Percentiles rank a stretch among this genome's conserved stretches.
These are phyloP conservation scores for Lachancea sp. DNA, from an alignment of 805 yeast species.

Conservation along the genomic window DNA sequence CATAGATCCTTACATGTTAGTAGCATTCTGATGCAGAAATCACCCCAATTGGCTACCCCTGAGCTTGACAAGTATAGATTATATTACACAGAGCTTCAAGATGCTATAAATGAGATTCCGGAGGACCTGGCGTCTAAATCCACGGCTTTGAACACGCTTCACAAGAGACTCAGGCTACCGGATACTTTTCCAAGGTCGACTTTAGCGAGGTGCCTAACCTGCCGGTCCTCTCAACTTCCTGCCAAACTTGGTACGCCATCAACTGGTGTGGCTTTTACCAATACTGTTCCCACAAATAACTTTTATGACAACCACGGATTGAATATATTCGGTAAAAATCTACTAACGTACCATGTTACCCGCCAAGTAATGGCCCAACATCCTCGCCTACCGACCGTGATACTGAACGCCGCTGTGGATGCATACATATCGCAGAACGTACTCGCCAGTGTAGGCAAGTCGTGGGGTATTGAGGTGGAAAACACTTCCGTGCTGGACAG, in stretches of 20 bases:
- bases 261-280: conserved; percentile 19
- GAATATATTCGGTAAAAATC: conserved; percentile 72
- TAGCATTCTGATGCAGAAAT: conserved; percentile 1
- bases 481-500: conserved; percentile 55
- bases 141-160: conserved; percentile 73
- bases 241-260: conserved; percentile 13
- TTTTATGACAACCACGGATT: conserved; percentile 72
- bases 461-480: conserved; percentile 90
- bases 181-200: conserved; percentile 51
- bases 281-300: conserved; percentile 35
- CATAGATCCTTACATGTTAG: conserved; percentile 2
- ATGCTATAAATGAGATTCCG: conserved; percentile 23
- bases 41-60: conserved; percentile 5
- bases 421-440: conserved; percentile 65
- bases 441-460: conserved; percentile 57
- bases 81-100: conserved; percentile 21
- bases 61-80: conserved; percentile 22
- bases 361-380: conserved; percentile 68
- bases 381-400: conserved; percentile 84
- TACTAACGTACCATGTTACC: conserved; percentile 67
- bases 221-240: conserved; percentile 37
- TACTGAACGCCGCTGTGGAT: conserved; percentile 69
- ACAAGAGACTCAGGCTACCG: conserved; percentile 66
- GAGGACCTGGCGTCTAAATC: conserved; percentile 52
- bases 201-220: conserved; percentile 74